Evolutionary conservation across 306 rosid species (phyloP).

Genomic region (Sechiopsis laciniata): DNA sequence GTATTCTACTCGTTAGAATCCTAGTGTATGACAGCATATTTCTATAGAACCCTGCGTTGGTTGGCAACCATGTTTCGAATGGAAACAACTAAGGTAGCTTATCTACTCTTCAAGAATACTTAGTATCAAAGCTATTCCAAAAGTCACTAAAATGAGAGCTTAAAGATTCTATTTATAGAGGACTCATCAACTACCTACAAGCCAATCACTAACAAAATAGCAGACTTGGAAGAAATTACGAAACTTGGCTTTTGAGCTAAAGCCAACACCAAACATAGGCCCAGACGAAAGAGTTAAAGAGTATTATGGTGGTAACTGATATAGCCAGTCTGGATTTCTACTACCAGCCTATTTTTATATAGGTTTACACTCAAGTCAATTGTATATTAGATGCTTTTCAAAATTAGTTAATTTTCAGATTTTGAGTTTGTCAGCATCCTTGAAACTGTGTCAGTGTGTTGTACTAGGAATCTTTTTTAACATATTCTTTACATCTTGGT

Average conservation of each 20-base stretch:
- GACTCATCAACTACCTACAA: background rate
- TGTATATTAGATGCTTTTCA: background rate
- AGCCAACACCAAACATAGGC: no score
- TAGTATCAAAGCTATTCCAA: background rate
- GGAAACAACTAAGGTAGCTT: background rate
- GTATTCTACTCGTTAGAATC: background rate
- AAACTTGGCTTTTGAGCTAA: background rate
- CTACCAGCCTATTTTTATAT: background rate
- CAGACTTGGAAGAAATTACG: background rate
- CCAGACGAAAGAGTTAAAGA: no score
- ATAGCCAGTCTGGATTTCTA: background rate
- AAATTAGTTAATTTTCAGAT: background rate
- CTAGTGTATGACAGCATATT: background rate
- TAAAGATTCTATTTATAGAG: background rate
- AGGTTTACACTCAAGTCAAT: constrained; percentile 2
- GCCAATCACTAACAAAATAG: background rate
- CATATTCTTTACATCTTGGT: background rate
- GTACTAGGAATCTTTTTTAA: background rate
- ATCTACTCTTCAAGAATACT: background rate
- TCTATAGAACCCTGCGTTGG: background rate
- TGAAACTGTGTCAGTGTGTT: background rate
- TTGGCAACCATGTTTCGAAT: background rate
- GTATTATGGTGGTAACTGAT: background rate
- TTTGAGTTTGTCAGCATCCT: background rate
- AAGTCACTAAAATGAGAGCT: background rate